phyloP scores from a whole-genome alignment of 371 early-diverging fungal species.

The Apophysomyces sp. region DNA sequence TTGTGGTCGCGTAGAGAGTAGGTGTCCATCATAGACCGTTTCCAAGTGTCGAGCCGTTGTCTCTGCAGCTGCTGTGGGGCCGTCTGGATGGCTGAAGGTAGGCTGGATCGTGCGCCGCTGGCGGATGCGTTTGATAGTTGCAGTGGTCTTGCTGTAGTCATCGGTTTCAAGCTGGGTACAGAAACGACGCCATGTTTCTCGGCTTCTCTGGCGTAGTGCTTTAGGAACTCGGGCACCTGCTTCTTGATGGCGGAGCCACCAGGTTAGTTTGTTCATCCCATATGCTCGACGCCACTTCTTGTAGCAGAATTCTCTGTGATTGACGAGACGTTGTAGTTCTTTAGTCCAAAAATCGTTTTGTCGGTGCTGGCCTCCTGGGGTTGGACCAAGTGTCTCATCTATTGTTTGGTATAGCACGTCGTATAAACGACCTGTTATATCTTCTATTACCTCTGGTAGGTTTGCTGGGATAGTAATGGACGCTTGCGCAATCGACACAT shows the following conservation, averaged over 20 bases:
- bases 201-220: not conserved
- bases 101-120: not conserved
- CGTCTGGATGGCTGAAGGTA: conserved; percentile 5
- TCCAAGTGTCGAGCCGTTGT: conserved; percentile 6
- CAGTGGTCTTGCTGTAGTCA: conserved; percentile 5
- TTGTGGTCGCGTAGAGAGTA: not conserved
- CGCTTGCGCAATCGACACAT: not conserved
- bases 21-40: not conserved
- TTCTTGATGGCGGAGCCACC: conserved; percentile 15
- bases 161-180: conserved; percentile 3
- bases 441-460: not conserved
- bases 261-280: conserved; percentile 8
- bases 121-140: conserved; percentile 9
- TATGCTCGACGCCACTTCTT: conserved; percentile 8
- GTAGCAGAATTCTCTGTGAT: conserved; percentile 6
- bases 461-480: not conserved
- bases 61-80: conserved; percentile 1
- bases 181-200: conserved; percentile 17
- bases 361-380: not conserved
- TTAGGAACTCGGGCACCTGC: conserved; percentile 3
- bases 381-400: not conserved
- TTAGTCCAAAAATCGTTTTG: not conserved
- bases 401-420: not conserved
- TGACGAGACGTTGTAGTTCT: not conserved
- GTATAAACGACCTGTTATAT: not conserved